Evolutionary conservation across 495 filamentous ascomycete genomes (phyloP), one percentile per base, ranked within the genome.

Genomic region (Chaetomium cochliodes): DNA sequence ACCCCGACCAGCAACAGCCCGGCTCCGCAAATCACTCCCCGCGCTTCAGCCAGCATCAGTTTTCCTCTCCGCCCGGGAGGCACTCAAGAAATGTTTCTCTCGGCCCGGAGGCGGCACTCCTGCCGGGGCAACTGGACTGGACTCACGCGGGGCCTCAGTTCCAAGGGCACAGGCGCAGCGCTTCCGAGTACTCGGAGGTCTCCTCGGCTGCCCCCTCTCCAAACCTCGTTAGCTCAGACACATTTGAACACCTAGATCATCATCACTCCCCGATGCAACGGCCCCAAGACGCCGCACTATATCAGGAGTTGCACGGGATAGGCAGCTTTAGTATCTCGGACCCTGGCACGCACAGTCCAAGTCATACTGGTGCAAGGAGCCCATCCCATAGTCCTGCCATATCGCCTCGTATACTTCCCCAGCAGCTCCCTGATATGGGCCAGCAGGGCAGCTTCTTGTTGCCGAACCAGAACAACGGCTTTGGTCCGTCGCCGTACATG

Each of bases 161-260:
- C 69, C 86, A 89, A 61, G 78, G 80, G 7, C 92, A 97, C 74
- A 85, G 92, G 60, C 84, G 92, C 71, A 85, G 89, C 42, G 90
- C 93, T 1, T 97, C 93, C 8, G 94, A 97, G 72, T 90, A 90
- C 68, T 97, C 93, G 6, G 94, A 97, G 68, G 81, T 80, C 15
- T 93, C 90, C 18, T 96, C 92, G 22, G 89, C 85, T 0, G 84
- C 87, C 11, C 86, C 87, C 37, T 97, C 93, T 22, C 94, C 94
- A 52, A 91, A 86, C 70, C 72, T 96, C 55, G 83, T 83, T 28
- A 91, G 90, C 71, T 82, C 88, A 58, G 94, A 97, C 59, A 86
- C 79, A 65, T 92, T 93, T 71, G 93, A 97, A 16, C 77, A 79
- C 11, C 77, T 84, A 58, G 89, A 92, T 54, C 87, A 88, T 53